A percentile compares a stretch with the other conserved stretches of the same genome.
Conservation (phyloP, 2,329 filamentous ascomycete genomes). For the Cladophialophora chaetospira region DNA sequence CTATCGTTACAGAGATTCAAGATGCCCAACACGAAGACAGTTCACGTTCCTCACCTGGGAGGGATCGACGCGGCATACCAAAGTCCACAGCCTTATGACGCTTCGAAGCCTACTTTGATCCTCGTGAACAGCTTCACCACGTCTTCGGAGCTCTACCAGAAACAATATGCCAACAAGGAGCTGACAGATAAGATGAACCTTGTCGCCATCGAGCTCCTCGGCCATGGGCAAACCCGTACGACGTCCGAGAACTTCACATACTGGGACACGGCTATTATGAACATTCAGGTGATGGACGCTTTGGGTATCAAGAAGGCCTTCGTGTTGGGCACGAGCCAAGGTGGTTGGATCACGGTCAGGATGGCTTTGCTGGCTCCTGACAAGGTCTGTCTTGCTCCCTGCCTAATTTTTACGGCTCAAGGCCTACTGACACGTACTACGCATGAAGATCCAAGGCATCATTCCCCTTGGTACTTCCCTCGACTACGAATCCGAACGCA, state of each 20-base stretch:
- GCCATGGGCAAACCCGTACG: constrained; percentile 52
- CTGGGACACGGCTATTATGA: constrained; percentile 58
- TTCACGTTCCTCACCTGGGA: constrained; percentile 53
- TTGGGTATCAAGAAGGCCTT: constrained; percentile 34
- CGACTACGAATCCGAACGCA: constrained; percentile 51
- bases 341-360: constrained; percentile 54
- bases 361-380: constrained; percentile 57
- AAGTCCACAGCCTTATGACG: constrained; percentile 49
- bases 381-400: constrained; percentile 38
- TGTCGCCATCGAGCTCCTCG: constrained; percentile 56
- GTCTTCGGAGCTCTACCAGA: constrained; percentile 47
- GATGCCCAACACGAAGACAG: constrained; percentile 34
- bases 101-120: constrained; percentile 54
- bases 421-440: neutral
- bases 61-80: constrained; percentile 54
- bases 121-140: constrained; percentile 57
- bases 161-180: constrained; percentile 42
- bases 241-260: constrained; percentile 54
- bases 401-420: neutral
- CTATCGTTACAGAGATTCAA: constrained; percentile 1
- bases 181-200: constrained; percentile 49
- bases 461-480: constrained; percentile 56
- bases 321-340: constrained; percentile 55
- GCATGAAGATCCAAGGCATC: constrained; percentile 51
- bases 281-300: constrained; percentile 35